Conservation (phyloP, 139 green algal genomes). For the Haematococcus sp. region DNA sequence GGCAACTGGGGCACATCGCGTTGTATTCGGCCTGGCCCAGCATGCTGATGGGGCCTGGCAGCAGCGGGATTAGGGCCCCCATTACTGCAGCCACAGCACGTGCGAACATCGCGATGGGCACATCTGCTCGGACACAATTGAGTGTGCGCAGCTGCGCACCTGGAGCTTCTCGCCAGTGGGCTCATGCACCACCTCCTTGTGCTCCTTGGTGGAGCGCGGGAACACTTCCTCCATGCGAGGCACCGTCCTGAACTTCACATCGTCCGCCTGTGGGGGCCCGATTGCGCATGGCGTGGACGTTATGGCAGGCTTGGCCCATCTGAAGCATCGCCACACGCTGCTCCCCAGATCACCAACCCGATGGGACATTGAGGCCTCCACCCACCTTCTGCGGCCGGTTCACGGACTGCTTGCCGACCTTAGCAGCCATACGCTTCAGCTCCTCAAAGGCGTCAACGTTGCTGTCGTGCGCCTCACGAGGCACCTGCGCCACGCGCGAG, state of each 20-base stretch:
- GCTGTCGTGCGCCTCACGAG: too few relatives aligned
- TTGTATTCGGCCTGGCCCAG: too few relatives aligned
- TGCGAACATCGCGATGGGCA: neutral
- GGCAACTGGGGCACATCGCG: too few relatives aligned
- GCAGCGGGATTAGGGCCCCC: too few relatives aligned
- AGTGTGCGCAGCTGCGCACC: too few relatives aligned
- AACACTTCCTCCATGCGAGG: conserved; percentile 86
- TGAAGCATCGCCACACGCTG: neutral
- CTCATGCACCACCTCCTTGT: conserved; percentile 63
- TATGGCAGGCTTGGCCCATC: neutral
- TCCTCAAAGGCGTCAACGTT: neutral
- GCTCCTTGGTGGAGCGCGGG: conserved; percentile 70
- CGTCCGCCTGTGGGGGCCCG: conserved; percentile 31
- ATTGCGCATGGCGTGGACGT: neutral
- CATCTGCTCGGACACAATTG: too few relatives aligned
- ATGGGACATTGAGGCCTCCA: neutral
- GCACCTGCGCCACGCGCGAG: too few relatives aligned
- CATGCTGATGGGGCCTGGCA: too few relatives aligned
- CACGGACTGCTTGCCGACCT: conserved; percentile 51
- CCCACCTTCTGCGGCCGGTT: conserved; percentile 72
- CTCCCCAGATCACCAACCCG: neutral
- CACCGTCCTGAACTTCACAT: conserved; percentile 65
- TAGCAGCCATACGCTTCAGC: conserved; percentile 3
- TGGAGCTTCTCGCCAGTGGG: conserved; percentile 27
- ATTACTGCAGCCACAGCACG: neutral